Conservation (phyloP, 768 basidiomycete species). For the Neoboletus magnificus region DNA sequence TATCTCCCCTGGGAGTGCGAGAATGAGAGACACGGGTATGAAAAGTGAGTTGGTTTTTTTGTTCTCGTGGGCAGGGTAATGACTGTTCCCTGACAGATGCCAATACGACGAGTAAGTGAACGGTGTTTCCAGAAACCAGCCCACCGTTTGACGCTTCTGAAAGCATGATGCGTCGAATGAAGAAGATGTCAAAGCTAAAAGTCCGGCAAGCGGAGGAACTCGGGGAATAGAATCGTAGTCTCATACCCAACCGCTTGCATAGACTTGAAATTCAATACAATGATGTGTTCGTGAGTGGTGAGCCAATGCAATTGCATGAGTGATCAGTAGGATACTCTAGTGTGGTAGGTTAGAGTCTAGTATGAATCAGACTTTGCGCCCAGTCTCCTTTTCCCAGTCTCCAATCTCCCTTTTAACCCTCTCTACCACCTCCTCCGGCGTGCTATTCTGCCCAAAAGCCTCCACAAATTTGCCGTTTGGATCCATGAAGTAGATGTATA, state of each 20-base stretch:
- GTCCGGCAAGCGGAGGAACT: conserved; percentile 40
- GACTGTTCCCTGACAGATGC: conserved; percentile 50
- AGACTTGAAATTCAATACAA: conserved; percentile 3
- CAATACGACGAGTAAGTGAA: conserved; percentile 88
- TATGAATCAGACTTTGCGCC: conserved; percentile 28
- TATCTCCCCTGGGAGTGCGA: conserved; percentile 95
- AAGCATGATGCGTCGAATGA: conserved; percentile 91
- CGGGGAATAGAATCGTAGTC: conserved; percentile 25
- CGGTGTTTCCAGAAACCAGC: background rate
- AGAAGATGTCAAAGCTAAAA: conserved; percentile 73
- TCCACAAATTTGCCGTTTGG: conserved; percentile 92
- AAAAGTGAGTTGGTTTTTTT: conserved; percentile 54
- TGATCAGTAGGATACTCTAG: conserved; percentile 4
- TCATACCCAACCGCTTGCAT: conserved; percentile 13
- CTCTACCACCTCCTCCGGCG: conserved; percentile 62
- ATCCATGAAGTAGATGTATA: conserved; percentile 98
- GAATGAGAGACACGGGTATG: conserved; percentile 80
- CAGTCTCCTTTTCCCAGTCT: conserved; percentile 39
- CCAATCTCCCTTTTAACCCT: conserved; percentile 54
- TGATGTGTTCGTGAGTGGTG: conserved; percentile 14
- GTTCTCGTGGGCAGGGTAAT: conserved; percentile 1
- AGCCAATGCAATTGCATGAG: conserved; percentile 13
- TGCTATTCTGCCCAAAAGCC: conserved; percentile 86
- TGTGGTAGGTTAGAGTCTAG: background rate
- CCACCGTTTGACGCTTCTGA: background rate